Percentiles rank a stretch among this genome's conserved stretches.
These are phyloP conservation scores for Dionaea muscipula DNA, from an alignment of 179 eudicot genomes.

Conservation along the genomic window DNA sequence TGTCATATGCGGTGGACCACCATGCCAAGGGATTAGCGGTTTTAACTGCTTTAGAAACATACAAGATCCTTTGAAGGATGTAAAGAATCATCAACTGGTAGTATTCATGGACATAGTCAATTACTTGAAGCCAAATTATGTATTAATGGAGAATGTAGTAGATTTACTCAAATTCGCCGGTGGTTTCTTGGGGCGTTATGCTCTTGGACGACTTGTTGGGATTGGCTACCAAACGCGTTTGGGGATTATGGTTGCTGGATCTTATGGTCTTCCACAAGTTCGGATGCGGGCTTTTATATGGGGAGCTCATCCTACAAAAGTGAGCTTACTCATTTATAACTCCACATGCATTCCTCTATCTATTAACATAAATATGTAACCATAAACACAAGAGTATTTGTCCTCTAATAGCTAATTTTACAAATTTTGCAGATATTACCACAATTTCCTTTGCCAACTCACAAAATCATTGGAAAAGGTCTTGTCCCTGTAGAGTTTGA, in stretches of 20 bases:
- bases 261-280: slow-evolving; percentile 22
- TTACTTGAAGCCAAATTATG: slow-evolving; percentile 14
- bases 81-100: slow-evolving; percentile 17
- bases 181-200: slow-evolving; percentile 22
- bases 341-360: too few relatives aligned
- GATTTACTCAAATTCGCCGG: slow-evolving; percentile 15
- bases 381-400: background rate
- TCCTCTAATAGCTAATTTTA: background rate
- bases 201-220: slow-evolving; percentile 17
- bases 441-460: slow-evolving; percentile 24
- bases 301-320: slow-evolving; percentile 21
- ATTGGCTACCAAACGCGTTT: slow-evolving; percentile 17
- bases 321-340: background rate
- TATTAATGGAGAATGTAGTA: slow-evolving; percentile 23
- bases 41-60: slow-evolving; percentile 17
- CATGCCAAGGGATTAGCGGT: slow-evolving; percentile 25
- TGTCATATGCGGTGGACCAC: slow-evolving; percentile 26
- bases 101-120: slow-evolving; percentile 23
- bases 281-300: slow-evolving; percentile 18
- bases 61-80: slow-evolving; percentile 14
- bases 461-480: slow-evolving; percentile 16
- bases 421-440: slow-evolving; percentile 17
- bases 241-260: slow-evolving; percentile 25
- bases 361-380: background rate
- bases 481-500: slow-evolving; percentile 17